Percentiles rank a stretch among this genome's conserved stretches.
Conservation (phyloP, 192 early-diverging fungal genomes). For the Backusella morwellensis region DNA sequence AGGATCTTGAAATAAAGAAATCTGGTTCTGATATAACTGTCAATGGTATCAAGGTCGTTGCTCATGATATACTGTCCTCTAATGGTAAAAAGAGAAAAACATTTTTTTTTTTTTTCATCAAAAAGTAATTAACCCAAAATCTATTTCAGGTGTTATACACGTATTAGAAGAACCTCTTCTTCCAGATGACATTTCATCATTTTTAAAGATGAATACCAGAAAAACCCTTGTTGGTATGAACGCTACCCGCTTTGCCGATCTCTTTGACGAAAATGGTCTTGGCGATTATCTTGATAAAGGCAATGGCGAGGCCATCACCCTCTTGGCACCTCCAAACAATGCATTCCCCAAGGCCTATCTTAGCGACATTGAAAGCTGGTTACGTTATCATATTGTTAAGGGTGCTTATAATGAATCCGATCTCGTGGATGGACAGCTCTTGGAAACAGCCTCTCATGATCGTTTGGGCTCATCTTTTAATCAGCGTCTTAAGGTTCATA, state of each 20-base stretch:
- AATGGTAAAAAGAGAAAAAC: slow-evolving; percentile 35
- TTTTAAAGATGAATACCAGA: slow-evolving; percentile 15
- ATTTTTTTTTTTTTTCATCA: slow-evolving; percentile 18
- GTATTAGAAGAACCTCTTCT: slow-evolving; percentile 16
- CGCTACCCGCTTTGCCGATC: slow-evolving; percentile 60
- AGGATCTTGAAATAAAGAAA: slow-evolving; percentile 14
- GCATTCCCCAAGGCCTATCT: slow-evolving; percentile 36
- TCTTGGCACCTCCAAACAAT: slow-evolving; percentile 67
- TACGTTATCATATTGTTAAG: slow-evolving; percentile 66
- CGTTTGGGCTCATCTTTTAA: slow-evolving; percentile 38
- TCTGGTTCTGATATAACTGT: slow-evolving; percentile 18
- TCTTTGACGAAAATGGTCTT: slow-evolving; percentile 54
- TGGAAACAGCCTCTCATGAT: slow-evolving; percentile 54
- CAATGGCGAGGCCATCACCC: slow-evolving; percentile 51
- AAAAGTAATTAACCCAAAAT: slow-evolving; percentile 39
- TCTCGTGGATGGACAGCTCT: slow-evolving; percentile 48
- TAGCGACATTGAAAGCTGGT: slow-evolving; percentile 39
- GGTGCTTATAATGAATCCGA: slow-evolving; percentile 43
- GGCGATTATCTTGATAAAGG: slow-evolving; percentile 57
- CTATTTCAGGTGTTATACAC: slow-evolving; percentile 45
- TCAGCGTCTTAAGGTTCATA: slow-evolving; percentile 53
- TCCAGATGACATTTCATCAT: slow-evolving; percentile 8
- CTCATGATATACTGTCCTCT: slow-evolving; percentile 40
- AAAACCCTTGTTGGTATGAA: slow-evolving; percentile 59
- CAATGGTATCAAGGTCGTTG: slow-evolving; percentile 13